Percentiles rank a stretch among this genome's conserved stretches.
phyloP scores from a whole-genome alignment of 306 rosid species.

The Trifolium repens region DNA sequence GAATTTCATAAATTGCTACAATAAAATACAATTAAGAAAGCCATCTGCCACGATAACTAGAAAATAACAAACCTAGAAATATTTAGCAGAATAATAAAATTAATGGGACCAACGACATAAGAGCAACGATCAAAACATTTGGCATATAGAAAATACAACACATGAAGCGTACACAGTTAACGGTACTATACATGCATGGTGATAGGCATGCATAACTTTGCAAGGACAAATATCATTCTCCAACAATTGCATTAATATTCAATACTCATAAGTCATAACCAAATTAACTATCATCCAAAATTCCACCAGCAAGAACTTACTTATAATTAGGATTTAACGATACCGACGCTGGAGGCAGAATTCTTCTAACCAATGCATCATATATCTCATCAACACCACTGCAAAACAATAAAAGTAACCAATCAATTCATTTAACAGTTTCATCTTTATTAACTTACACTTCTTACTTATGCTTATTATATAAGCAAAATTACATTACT shows the following conservation, averaged over 20 bases:
- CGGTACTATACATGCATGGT: constrained; percentile 14
- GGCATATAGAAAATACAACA: background rate
- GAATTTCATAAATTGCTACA: background rate
- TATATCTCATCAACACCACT: constrained; percentile 74
- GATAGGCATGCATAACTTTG: constrained; percentile 20
- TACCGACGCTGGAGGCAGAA: constrained; percentile 56
- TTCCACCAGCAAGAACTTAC: constrained; percentile 54
- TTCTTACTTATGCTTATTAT: too few relatives aligned
- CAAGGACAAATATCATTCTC: constrained; percentile 17
- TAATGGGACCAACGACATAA: background rate
- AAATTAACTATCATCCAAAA: constrained; percentile 29
- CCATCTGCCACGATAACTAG: constrained; percentile 7
- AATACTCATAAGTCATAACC: constrained; percentile 21
- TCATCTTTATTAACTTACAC: too few relatives aligned
- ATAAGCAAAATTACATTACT: too few relatives aligned
- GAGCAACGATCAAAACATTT: constrained; percentile 21
- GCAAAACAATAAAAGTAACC: constrained; percentile 31
- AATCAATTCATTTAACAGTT: too few relatives aligned
- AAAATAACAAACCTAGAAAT: constrained; percentile 22
- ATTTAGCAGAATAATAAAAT: constrained; percentile 21
- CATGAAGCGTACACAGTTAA: background rate
- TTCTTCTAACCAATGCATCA: constrained; percentile 71
- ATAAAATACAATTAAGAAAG: constrained; percentile 10
- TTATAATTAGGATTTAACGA: constrained; percentile 61
- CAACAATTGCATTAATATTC: constrained; percentile 12